These are phyloP conservation scores for Aspergillus vadensis DNA, from an alignment of 2,329 filamentous ascomycete genomes.

Conservation along the genomic window DNA sequence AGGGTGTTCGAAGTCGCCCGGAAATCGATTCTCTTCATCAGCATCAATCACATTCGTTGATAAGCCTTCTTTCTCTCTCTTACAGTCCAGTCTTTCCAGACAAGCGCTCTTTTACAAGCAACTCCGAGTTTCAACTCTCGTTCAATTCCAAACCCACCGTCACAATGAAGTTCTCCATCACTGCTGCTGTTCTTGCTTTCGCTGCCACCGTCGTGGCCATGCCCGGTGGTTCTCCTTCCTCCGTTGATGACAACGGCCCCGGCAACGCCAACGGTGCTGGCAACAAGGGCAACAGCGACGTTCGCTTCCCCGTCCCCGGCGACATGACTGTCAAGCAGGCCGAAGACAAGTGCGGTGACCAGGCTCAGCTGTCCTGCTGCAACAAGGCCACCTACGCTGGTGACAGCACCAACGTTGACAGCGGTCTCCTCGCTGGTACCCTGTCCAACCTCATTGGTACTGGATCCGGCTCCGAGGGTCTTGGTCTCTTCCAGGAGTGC, in stretches of 20 bases:
- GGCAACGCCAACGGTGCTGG: slow-evolving; percentile 29
- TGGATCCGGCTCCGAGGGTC: slow-evolving; percentile 36
- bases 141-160: slow-evolving; percentile 34
- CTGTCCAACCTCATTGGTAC: slow-evolving; percentile 39
- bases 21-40: slow-evolving; percentile 20
- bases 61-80: neutral
- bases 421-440: slow-evolving; percentile 36
- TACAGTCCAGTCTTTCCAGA: slow-evolving; percentile 27
- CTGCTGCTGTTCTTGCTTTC: slow-evolving; percentile 37
- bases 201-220: slow-evolving; percentile 37
- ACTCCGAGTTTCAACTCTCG: slow-evolving; percentile 25
- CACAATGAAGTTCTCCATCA: slow-evolving; percentile 43
- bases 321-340: slow-evolving; percentile 41
- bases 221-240: slow-evolving; percentile 21
- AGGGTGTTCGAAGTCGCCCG: slow-evolving; percentile 20
- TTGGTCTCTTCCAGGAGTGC: slow-evolving; percentile 47
- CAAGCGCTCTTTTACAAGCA: slow-evolving; percentile 7
- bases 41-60: slow-evolving; percentile 37
- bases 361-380: slow-evolving; percentile 43
- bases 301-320: slow-evolving; percentile 37
- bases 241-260: slow-evolving; percentile 20
- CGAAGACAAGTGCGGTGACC: slow-evolving; percentile 42
- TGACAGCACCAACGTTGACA: slow-evolving; percentile 36
- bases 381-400: slow-evolving; percentile 42
- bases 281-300: slow-evolving; percentile 38